phyloP scores from a whole-genome alignment of 192 early-diverging fungal genomes.

The Podila epicladia region DNA sequence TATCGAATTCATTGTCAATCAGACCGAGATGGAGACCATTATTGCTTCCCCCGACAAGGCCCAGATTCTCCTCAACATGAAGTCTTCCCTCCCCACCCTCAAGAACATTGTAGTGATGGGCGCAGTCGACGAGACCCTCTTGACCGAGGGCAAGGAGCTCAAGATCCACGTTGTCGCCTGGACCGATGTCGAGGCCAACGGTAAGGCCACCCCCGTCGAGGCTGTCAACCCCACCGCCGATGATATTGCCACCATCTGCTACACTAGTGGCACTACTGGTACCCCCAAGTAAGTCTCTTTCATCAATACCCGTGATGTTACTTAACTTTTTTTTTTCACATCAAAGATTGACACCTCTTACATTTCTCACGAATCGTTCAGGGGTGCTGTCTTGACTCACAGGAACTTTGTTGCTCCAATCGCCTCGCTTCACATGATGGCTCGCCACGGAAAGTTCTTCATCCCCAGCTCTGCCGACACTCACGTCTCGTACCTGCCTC shows the following conservation, averaged over 20 bases:
- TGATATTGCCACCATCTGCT: slow-evolving; percentile 81
- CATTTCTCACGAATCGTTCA: background rate
- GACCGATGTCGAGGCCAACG: slow-evolving; percentile 67
- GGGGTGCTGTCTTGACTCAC: slow-evolving; percentile 81
- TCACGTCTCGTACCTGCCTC: slow-evolving; percentile 87
- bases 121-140: slow-evolving; percentile 27
- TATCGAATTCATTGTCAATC: slow-evolving; percentile 80
- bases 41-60: slow-evolving; percentile 70
- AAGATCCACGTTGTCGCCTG: slow-evolving; percentile 47
- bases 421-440: slow-evolving; percentile 3
- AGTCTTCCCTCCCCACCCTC: slow-evolving; percentile 50
- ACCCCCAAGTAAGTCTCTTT: slow-evolving; percentile 69
- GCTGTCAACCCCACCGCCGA: slow-evolving; percentile 64
- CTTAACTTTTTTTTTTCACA: background rate
- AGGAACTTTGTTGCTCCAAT: slow-evolving; percentile 70
- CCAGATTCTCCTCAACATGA: slow-evolving; percentile 55
- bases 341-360: background rate
- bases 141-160: slow-evolving; percentile 39
- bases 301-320: background rate
- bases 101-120: slow-evolving; percentile 66
- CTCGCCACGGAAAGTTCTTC: slow-evolving; percentile 13
- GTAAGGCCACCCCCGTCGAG: slow-evolving; percentile 53
- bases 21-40: slow-evolving; percentile 76
- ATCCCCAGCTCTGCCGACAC: slow-evolving; percentile 47
- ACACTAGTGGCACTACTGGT: slow-evolving; percentile 83